phyloP scores from a whole-genome alignment of 2,329 filamentous ascomycete genomes.

The Diplodia corticola region DNA sequence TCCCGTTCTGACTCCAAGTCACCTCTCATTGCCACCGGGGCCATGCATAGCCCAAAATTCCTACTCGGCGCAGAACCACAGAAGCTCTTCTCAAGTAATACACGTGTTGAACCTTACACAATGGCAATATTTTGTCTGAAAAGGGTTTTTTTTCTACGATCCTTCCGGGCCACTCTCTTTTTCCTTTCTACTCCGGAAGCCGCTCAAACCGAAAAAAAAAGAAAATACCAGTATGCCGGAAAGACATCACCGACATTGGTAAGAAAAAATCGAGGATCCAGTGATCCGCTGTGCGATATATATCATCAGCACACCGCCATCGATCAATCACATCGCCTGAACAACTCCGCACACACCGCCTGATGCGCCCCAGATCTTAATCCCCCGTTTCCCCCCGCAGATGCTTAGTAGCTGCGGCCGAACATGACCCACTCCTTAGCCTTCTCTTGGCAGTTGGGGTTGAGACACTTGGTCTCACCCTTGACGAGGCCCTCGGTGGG shows the following conservation, averaged over 20 bases:
- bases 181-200: constrained; percentile 8
- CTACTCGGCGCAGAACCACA: neutral
- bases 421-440: constrained; percentile 94
- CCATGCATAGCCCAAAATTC: no score
- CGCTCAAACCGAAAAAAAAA: neutral
- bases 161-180: neutral
- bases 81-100: neutral
- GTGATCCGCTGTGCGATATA: neutral
- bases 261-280: neutral
- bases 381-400: neutral
- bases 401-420: constrained; percentile 55
- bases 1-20: no score
- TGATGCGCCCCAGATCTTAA: neutral
- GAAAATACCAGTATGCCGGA: neutral
- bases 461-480: constrained; percentile 87
- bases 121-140: neutral
- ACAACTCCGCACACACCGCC: neutral
- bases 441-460: constrained; percentile 74
- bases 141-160: neutral
- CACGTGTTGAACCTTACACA: neutral
- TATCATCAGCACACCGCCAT: neutral
- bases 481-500: constrained; percentile 72
- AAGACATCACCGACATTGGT: neutral
- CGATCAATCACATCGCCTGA: neutral
- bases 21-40: no score